Percentiles rank a stretch among this genome's conserved stretches.
These are phyloP conservation scores for Phaeomoniella chlamydospora DNA, from an alignment of 2,329 filamentous ascomycete species.

Conservation along the genomic window DNA sequence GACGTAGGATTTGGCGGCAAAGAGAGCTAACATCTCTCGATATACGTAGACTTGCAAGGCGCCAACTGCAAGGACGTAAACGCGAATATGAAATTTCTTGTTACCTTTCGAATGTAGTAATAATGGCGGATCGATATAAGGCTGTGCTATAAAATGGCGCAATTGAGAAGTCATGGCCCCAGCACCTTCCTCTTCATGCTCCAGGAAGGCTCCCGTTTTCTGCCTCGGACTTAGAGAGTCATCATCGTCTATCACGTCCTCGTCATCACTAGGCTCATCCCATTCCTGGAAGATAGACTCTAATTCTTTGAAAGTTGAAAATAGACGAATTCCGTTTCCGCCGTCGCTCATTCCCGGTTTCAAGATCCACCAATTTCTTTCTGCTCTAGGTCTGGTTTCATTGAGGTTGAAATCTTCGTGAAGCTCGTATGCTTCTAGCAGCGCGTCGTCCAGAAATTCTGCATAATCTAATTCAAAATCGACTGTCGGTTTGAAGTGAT, in stretches of 20 bases:
- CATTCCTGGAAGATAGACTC: slow-evolving; percentile 80
- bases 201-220: slow-evolving; percentile 11
- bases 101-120: slow-evolving; percentile 48
- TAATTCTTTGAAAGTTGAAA: slow-evolving; percentile 73
- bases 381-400: slow-evolving; percentile 16
- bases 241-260: slow-evolving; percentile 41
- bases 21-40: slow-evolving; percentile 81
- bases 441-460: slow-evolving; percentile 86
- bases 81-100: slow-evolving; percentile 88
- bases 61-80: slow-evolving; percentile 74
- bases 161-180: slow-evolving; percentile 76
- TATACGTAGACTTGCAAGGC: slow-evolving; percentile 75
- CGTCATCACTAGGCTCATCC: slow-evolving; percentile 56
- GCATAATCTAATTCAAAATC: slow-evolving; percentile 93
- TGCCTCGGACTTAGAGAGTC: slow-evolving; percentile 14
- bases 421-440: slow-evolving; percentile 81
- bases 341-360: slow-evolving; percentile 97
- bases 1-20: slow-evolving; percentile 61
- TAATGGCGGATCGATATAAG: slow-evolving; percentile 82
- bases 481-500: slow-evolving; percentile 62
- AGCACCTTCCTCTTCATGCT: slow-evolving; percentile 18
- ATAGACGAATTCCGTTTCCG: slow-evolving; percentile 82
- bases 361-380: slow-evolving; percentile 87
- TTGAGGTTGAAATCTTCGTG: slow-evolving; percentile 64
- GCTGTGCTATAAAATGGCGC: slow-evolving; percentile 89